Evolutionary conservation across 2,329 filamentous ascomycete genomes (phyloP).

Genomic region (Apiospora arundinis): DNA sequence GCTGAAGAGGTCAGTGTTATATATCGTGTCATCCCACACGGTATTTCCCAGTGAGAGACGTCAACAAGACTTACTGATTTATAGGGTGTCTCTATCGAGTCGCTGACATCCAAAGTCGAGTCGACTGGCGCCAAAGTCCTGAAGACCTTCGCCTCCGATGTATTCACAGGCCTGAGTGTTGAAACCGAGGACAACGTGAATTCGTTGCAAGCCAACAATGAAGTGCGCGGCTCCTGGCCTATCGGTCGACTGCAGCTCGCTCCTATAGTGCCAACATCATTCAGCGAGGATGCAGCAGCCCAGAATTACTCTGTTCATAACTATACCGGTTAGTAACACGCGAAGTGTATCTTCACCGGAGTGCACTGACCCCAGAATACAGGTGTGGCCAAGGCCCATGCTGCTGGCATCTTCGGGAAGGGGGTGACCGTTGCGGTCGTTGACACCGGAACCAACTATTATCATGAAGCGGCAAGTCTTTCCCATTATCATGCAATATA

Average conservation of each 20-base stretch:
- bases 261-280: constrained; percentile 17
- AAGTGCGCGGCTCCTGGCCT: constrained; percentile 34
- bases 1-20: neutral
- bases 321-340: neutral
- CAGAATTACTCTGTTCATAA: constrained; percentile 17
- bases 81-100: neutral
- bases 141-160: constrained; percentile 32
- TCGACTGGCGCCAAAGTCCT: constrained; percentile 26
- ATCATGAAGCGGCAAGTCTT: constrained; percentile 16
- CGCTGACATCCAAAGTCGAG: neutral
- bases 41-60: neutral
- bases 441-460: constrained; percentile 20
- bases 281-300: constrained; percentile 23
- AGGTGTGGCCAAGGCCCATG: constrained; percentile 12
- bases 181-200: constrained; percentile 36
- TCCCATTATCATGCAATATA: too few species aligned
- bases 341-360: neutral
- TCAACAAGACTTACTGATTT: neutral
- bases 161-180: constrained; percentile 36
- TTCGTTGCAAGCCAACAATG: constrained; percentile 40
- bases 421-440: constrained; percentile 16
- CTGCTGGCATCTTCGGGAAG: constrained; percentile 11
- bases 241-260: constrained; percentile 27
- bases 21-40: neutral
- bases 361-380: neutral